Conservation (phyloP, 306 rosid genomes). For the Castanea crenata region DNA sequence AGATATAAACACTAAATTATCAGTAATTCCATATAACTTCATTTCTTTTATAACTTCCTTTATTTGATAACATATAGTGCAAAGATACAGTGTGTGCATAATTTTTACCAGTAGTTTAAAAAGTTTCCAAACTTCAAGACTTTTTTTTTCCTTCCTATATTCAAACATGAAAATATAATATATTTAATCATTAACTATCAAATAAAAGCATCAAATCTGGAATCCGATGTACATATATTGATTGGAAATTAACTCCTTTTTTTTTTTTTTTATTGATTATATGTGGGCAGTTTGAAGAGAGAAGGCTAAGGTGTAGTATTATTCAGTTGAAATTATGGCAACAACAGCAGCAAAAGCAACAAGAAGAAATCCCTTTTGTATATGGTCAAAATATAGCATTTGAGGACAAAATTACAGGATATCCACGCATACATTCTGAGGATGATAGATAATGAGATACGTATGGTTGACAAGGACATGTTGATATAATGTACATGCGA, state of each 20-base stretch:
- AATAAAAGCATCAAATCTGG: neutral
- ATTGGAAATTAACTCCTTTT: neutral
- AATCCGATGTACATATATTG: neutral
- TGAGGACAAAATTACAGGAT: neutral
- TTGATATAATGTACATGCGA: neutral
- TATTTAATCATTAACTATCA: neutral
- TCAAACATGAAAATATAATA: too few relatives aligned
- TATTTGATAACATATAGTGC: too few relatives aligned
- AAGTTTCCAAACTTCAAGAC: too few relatives aligned
- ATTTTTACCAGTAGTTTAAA: too few relatives aligned
- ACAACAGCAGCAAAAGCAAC: slow-evolving; percentile 18
- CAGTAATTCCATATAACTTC: neutral
- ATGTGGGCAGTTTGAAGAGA: slow-evolving; percentile 54
- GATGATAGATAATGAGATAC: neutral
- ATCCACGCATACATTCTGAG: neutral
- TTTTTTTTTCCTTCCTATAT: too few relatives aligned
- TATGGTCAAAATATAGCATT: neutral
- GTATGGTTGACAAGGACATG: neutral
- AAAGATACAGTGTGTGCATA: too few relatives aligned
- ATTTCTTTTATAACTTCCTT: neutral
- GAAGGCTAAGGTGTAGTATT: slow-evolving; percentile 48
- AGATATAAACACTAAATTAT: neutral
- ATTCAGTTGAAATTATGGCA: slow-evolving; percentile 45
- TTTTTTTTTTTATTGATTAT: neutral
- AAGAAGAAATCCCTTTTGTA: slow-evolving; percentile 17